A percentile compares a stretch with the other conserved stretches of the same genome.
Evolutionary conservation across 2,329 filamentous ascomycete species (phyloP).

Genomic region (Ceratocystis cubensis): DNA sequence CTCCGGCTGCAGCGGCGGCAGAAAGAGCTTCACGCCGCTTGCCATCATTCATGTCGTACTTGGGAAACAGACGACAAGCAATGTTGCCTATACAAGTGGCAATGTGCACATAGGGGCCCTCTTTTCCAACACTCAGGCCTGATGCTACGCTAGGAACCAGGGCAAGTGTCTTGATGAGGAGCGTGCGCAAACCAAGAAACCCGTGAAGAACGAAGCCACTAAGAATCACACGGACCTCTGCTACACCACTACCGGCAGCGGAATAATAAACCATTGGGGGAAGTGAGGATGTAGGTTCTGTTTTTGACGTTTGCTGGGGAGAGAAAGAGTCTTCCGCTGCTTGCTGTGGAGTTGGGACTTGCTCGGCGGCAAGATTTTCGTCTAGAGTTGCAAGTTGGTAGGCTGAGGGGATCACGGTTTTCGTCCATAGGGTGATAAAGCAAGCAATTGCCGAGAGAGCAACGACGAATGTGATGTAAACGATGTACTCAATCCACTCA

Average conservation of each 20-base stretch:
- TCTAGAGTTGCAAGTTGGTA: conserved; percentile 80
- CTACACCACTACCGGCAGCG: conserved; percentile 88
- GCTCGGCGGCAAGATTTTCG: conserved; percentile 71
- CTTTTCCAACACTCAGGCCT: conserved; percentile 86
- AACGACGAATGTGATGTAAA: conserved; percentile 64
- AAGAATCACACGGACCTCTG: conserved; percentile 94
- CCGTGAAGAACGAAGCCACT: conserved; percentile 95
- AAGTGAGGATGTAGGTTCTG: conserved; percentile 31
- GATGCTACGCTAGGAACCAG: conserved; percentile 83
- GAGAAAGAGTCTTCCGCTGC: conserved; percentile 28
- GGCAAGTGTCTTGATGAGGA: conserved; percentile 72
- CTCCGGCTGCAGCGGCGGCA: conserved; percentile 79
- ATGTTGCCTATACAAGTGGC: conserved; percentile 93
- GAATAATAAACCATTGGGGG: conserved; percentile 89
- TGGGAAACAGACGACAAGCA: conserved; percentile 79
- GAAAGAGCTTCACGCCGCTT: conserved; percentile 92
- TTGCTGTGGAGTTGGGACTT: conserved; percentile 31
- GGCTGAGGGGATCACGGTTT: conserved; percentile 82
- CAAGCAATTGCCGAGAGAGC: conserved; percentile 60
- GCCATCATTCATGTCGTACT: conserved; percentile 88
- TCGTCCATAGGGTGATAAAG: conserved; percentile 73
- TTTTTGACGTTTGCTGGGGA: conserved; percentile 24
- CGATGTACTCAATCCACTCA: conserved; percentile 59
- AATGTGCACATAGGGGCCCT: conserved; percentile 94
- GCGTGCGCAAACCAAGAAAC: conserved; percentile 77